Conservation (phyloP, 345 rosid species). For the Dimocarpus longan region DNA sequence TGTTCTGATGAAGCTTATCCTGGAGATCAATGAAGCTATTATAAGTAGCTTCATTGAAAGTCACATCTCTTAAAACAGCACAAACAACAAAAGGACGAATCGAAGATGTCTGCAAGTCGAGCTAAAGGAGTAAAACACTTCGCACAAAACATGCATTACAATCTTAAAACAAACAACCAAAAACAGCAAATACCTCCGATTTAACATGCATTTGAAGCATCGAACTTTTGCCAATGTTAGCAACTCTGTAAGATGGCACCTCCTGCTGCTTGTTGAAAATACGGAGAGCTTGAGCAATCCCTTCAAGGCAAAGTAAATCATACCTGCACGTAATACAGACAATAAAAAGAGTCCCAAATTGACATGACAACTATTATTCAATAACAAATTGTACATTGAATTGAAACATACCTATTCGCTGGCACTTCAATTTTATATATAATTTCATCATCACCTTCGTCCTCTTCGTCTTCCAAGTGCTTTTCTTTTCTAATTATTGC, state of each 20-base stretch:
- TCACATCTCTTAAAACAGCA: constrained; percentile 85
- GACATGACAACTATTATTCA: not conserved
- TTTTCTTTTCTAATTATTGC: constrained; percentile 85
- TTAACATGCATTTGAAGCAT: constrained; percentile 75
- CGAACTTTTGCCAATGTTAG: constrained; percentile 45
- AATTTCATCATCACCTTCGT: constrained; percentile 62
- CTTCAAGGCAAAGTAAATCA: constrained; percentile 95
- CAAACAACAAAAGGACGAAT: constrained; percentile 76
- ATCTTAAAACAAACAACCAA: constrained; percentile 3
- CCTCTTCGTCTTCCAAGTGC: constrained; percentile 56
- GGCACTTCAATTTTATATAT: constrained; percentile 92
- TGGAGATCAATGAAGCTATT: constrained; percentile 97
- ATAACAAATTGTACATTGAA: not conserved
- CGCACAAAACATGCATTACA: not conserved
- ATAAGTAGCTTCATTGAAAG: constrained; percentile 81
- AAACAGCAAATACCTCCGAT: constrained; percentile 51
- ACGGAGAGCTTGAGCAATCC: constrained; percentile 93
- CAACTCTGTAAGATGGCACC: constrained; percentile 52
- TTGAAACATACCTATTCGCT: constrained; percentile 64
- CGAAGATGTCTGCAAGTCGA: constrained; percentile 55
- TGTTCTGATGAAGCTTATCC: constrained; percentile 94
- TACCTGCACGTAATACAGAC: constrained; percentile 46
- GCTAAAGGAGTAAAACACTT: not conserved
- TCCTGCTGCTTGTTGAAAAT: constrained; percentile 66
- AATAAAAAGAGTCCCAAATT: not conserved